Evolutionary conservation across 495 filamentous ascomycete species (phyloP).

Genomic region (Neurospora sublineolata): DNA sequence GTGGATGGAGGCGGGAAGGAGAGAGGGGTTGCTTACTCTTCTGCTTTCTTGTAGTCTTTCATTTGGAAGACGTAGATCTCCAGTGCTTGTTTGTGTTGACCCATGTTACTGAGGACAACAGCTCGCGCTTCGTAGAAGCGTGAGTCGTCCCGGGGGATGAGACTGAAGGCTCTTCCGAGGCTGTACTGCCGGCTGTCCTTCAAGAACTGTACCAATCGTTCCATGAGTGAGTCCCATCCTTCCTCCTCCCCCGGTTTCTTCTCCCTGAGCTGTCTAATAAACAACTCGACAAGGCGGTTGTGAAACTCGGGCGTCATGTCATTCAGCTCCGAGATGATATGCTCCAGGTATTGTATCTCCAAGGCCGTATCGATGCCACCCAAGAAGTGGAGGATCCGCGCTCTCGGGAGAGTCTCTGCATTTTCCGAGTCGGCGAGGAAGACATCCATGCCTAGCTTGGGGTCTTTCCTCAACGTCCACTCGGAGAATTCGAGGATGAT

Average conservation of each 20-base stretch:
- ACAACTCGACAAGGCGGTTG: constrained; percentile 66
- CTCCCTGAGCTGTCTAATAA: constrained; percentile 52
- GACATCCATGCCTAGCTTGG: constrained; percentile 81
- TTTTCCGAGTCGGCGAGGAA: constrained; percentile 93
- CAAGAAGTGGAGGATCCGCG: constrained; percentile 64
- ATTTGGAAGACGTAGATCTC: constrained; percentile 96
- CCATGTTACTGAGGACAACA: constrained; percentile 90
- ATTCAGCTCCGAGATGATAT: constrained; percentile 78
- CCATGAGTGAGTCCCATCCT: constrained; percentile 44
- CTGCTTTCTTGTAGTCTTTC: constrained; percentile 74
- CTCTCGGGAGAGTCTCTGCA: constrained; percentile 75
- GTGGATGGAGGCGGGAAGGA: neutral
- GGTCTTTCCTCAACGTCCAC: constrained; percentile 68
- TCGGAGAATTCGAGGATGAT: constrained; percentile 82
- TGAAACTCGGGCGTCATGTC: constrained; percentile 80
- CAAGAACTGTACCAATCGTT: constrained; percentile 62
- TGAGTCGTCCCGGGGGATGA: constrained; percentile 71
- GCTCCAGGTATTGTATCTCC: constrained; percentile 77
- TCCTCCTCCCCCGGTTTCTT: constrained; percentile 22
- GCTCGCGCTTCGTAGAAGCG: constrained; percentile 84
- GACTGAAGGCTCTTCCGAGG: constrained; percentile 57
- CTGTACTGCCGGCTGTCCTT: constrained; percentile 70
- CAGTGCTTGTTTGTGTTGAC: constrained; percentile 83
- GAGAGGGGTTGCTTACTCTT: constrained; percentile 52
- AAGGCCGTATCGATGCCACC: constrained; percentile 53